Base-by-base conservation (phyloP, 768 basidiomycete species). In the Mrakia blollopis region DNA sequence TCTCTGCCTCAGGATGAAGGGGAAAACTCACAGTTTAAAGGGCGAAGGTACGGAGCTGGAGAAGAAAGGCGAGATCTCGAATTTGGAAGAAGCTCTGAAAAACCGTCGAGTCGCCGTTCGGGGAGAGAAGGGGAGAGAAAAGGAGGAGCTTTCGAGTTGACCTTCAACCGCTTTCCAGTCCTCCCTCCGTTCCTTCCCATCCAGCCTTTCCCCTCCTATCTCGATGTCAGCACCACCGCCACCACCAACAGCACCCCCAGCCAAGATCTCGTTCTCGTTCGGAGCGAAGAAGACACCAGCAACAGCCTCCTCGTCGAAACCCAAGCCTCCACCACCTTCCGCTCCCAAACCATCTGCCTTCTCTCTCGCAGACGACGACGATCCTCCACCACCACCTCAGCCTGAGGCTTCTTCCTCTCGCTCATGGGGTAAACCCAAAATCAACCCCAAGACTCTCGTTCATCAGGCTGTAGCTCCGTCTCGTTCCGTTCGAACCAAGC, bases 401-500 rank as follows among this genome's bases (percentile, higher is more conserved):
- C 47, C 63, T 7, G 65, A 68, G 8, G 35, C 63, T 8, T 69
- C 68, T 1, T 72, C 71, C 16, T 69, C 52, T 10, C 60, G 76
- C 3, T 72, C 76, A 18, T 77, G 76, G 76, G 76, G 76, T 16
- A 72, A 77, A 37, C 61, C 76, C 3, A 72, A 73, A 50, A 39
- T 60, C 32, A 70, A 72, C 37, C 76, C 76, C 28, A 77, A 77
- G 54, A 37, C 14, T 41, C 72, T 77, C 62, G 73, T 78, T 37
- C 73, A 78, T 47, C 77, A 78, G 37, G 77, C 77, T 25, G 54
- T 74, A 21, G 68, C 63, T 47, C 77, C 77, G 1, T 39, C 18
- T 28, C 79, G 84, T 6, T 73, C 80, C 0, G 80, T 80, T 37
- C 75, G 80, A 10, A 80, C 80, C 67, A 78, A 80, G 14, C 89